Evolutionary conservation across 768 basidiomycete genomes (phyloP).

Genomic region (Suillus plorans): DNA sequence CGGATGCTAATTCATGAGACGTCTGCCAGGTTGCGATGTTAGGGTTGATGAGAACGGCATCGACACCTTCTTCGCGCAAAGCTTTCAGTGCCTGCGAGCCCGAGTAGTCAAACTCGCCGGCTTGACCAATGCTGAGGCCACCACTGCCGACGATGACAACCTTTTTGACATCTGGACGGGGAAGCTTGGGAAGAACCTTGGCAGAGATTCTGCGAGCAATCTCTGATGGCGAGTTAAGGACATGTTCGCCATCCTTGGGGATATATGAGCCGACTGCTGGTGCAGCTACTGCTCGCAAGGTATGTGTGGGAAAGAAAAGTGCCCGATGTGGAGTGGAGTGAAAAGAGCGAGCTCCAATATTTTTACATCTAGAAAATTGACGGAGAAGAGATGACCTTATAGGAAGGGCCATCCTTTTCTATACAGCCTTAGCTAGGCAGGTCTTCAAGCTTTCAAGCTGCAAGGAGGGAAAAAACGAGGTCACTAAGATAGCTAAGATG

Average conservation of each 20-base stretch:
- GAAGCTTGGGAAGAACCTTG: slow-evolving; percentile 88
- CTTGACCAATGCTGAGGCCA: slow-evolving; percentile 96
- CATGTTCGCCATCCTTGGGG: slow-evolving; percentile 65
- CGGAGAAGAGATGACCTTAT: slow-evolving; percentile 7
- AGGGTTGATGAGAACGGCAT: slow-evolving; percentile 95
- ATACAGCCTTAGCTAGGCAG: not conserved
- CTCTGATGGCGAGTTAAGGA: slow-evolving; percentile 92
- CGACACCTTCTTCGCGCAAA: slow-evolving; percentile 90
- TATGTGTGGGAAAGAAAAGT: slow-evolving; percentile 44
- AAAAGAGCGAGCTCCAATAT: slow-evolving; percentile 44
- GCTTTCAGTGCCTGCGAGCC: slow-evolving; percentile 99
- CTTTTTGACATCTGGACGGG: slow-evolving; percentile 88
- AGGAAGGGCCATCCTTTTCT: not conserved
- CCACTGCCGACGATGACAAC: slow-evolving; percentile 97
- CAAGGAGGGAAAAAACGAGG: slow-evolving; percentile 28
- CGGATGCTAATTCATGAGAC: slow-evolving; percentile 92
- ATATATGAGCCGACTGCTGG: slow-evolving; percentile 72
- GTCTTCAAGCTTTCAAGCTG: slow-evolving; percentile 14
- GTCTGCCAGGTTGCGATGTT: slow-evolving; percentile 99
- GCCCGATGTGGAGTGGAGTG: slow-evolving; percentile 44
- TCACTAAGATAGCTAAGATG: slow-evolving; percentile 29
- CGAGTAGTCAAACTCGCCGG: slow-evolving; percentile 99
- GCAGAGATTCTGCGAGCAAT: slow-evolving; percentile 92
- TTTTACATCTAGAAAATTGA: slow-evolving; percentile 18
- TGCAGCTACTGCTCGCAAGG: slow-evolving; percentile 65